phyloP scores from a whole-genome alignment of 257 asterid species.

The Craterostigma plantagineum region DNA sequence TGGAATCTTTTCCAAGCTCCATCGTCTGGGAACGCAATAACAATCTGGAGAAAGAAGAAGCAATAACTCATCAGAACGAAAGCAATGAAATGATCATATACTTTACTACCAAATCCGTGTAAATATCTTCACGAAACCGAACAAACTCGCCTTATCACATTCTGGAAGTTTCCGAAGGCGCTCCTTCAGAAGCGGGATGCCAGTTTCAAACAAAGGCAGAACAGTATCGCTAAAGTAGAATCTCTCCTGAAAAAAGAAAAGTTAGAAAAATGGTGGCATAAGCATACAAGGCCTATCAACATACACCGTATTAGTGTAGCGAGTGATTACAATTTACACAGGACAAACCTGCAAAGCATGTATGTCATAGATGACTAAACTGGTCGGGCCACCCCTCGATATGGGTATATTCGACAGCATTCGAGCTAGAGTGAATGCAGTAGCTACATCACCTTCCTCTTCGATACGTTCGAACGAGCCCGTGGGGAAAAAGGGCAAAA shows the following conservation, averaged over 20 bases:
- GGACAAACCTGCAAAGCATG: conserved; percentile 55
- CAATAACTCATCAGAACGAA: not conserved
- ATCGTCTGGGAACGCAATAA: conserved; percentile 67
- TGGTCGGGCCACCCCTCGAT: conserved; percentile 64
- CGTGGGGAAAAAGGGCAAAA: conserved; percentile 60
- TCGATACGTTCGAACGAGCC: conserved; percentile 64
- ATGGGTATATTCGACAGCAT: conserved; percentile 50
- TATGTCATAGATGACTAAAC: conserved; percentile 49
- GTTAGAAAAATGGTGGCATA: not conserved
- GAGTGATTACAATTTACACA: too few relatives aligned
- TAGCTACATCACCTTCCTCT: conserved; percentile 74
- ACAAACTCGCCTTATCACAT: conserved; percentile 26
- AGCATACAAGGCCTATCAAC: too few relatives aligned
- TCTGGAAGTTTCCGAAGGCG: conserved; percentile 40
- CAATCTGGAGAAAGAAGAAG: conserved; percentile 24
- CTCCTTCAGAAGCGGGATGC: conserved; percentile 51
- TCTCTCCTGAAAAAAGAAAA: conserved; percentile 35
- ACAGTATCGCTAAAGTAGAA: conserved; percentile 54
- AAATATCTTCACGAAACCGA: not conserved
- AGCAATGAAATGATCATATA: not conserved
- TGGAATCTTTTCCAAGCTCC: conserved; percentile 80
- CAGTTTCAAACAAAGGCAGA: conserved; percentile 59
- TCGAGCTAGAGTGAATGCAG: conserved; percentile 67
- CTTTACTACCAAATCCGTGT: too few relatives aligned
- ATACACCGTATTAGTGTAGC: not conserved